A percentile compares a stretch with the other conserved stretches of the same genome.
Conservation (phyloP, 2,329 filamentous ascomycete species). For the Dryadomyces quercus-mongolicae region DNA sequence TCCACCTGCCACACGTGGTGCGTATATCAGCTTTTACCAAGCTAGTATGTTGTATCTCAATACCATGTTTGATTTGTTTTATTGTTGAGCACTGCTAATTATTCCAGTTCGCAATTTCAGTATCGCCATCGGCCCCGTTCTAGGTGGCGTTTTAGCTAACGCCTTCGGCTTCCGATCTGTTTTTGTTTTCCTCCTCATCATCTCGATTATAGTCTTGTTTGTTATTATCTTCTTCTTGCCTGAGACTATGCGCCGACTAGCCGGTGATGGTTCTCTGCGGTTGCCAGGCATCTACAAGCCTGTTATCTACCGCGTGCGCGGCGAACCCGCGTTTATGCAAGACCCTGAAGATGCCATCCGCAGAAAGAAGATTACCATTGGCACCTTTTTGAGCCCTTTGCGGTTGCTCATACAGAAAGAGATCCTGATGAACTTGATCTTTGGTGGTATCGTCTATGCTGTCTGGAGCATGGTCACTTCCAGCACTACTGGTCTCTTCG, state of each 20-base stretch:
- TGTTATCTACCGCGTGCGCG: neutral
- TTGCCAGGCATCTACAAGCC: neutral
- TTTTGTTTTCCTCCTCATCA: conserved; percentile 2
- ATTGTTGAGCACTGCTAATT: neutral
- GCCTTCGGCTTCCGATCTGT: conserved; percentile 1
- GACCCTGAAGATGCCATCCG: neutral
- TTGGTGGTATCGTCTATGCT: conserved; percentile 1
- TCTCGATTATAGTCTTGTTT: neutral
- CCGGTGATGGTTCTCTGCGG: neutral
- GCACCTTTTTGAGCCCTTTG: neutral
- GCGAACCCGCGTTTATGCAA: neutral
- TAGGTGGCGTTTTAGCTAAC: neutral
- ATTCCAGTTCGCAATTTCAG: conserved; percentile 1
- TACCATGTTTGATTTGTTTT: neutral
- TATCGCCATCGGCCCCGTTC: conserved; percentile 1
- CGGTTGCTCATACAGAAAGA: conserved; percentile 1
- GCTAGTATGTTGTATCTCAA: neutral
- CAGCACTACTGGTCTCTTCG: conserved; percentile 1
- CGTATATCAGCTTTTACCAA: conserved; percentile 2
- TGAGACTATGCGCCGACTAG: conserved; percentile 1
- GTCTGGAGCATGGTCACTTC: conserved; percentile 5
- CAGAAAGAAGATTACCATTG: neutral
- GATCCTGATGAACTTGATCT: neutral
- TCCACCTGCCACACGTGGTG: neutral
- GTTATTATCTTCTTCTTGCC: conserved; percentile 1